These are phyloP conservation scores for Themeda triandra DNA, from an alignment of 176 grass and related monocot species.

Conservation along the genomic window DNA sequence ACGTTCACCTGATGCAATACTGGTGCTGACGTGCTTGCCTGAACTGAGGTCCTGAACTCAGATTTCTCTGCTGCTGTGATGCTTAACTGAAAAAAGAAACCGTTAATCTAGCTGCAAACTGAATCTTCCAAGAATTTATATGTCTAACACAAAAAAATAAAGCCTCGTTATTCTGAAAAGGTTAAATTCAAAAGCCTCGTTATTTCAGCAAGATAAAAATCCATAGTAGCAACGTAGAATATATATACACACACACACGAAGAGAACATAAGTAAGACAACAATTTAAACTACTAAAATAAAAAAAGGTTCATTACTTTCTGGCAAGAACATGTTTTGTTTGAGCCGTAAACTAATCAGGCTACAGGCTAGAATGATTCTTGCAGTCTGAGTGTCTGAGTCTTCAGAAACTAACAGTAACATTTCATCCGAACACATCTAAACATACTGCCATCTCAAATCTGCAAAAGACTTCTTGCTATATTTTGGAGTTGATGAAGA, in stretches of 20 bases:
- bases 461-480: slow-evolving; percentile 8
- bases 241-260: neutral
- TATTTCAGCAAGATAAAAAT: neutral
- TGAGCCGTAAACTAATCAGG: neutral
- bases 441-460: slow-evolving; percentile 10
- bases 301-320: neutral
- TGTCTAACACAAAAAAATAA: too few relatives aligned
- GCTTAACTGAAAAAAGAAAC: too few relatives aligned
- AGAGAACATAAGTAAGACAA: slow-evolving; percentile 8
- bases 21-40: too few relatives aligned
- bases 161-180: too few relatives aligned
- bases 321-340: neutral
- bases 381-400: neutral
- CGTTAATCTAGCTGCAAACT: too few relatives aligned
- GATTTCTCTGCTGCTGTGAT: too few relatives aligned
- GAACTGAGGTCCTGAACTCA: too few relatives aligned
- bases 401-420: slow-evolving; percentile 15
- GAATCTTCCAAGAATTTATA: too few relatives aligned
- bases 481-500: neutral
- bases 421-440: slow-evolving; percentile 10
- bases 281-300: neutral
- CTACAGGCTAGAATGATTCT: slow-evolving; percentile 26
- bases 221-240: neutral
- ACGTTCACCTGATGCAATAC: too few relatives aligned
- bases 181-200: too few relatives aligned